phyloP scores from a whole-genome alignment of 2,329 filamentous ascomycete species.

The Cercospora nicotianae region DNA sequence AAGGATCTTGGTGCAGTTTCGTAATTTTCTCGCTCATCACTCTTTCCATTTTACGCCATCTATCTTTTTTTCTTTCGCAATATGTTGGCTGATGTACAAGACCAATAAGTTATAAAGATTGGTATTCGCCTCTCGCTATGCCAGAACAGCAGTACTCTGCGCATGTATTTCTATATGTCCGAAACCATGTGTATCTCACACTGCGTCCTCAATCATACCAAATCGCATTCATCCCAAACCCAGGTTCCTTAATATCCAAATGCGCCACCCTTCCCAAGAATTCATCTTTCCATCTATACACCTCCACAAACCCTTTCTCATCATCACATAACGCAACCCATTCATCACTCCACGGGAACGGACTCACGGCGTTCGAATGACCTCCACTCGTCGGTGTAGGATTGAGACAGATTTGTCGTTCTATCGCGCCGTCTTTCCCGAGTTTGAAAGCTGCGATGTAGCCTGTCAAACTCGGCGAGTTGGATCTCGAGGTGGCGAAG shows the following conservation, averaged over 20 bases:
- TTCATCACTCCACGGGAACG: slow-evolving; percentile 80
- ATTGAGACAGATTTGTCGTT: slow-evolving; percentile 75
- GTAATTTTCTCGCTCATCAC: no score
- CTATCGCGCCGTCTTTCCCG: slow-evolving; percentile 64
- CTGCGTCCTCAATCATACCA: slow-evolving; percentile 69
- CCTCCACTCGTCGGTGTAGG: slow-evolving; percentile 85
- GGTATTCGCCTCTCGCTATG: no score
- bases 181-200: not conserved
- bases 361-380: slow-evolving; percentile 83
- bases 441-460: slow-evolving; percentile 82
- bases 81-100: no score
- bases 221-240: slow-evolving; percentile 94
- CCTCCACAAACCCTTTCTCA: slow-evolving; percentile 82
- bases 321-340: slow-evolving; percentile 90
- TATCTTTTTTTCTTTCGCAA: no score
- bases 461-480: slow-evolving; percentile 72
- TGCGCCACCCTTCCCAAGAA: slow-evolving; percentile 75
- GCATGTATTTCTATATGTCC: not conserved
- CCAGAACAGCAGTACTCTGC: no score
- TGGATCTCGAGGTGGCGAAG: slow-evolving; percentile 81
- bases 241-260: slow-evolving; percentile 77
- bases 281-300: slow-evolving; percentile 84
- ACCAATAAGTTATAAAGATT: no score
- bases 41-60: no score
- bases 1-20: no score